Evolutionary conservation across 176 grass and related monocot genomes (phyloP).

Genomic region (Aegilops bicornis): DNA sequence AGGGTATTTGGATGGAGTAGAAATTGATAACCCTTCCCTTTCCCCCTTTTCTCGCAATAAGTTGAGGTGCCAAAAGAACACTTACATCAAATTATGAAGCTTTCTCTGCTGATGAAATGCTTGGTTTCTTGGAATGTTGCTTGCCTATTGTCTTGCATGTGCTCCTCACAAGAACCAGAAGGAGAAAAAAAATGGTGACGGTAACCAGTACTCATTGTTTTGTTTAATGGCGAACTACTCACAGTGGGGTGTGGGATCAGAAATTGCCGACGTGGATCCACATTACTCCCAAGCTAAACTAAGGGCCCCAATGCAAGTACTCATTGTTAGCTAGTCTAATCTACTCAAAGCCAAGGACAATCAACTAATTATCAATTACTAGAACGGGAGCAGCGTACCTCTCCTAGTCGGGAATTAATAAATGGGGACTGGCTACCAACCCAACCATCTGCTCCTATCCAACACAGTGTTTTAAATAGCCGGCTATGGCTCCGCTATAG

Average conservation of each 20-base stretch:
- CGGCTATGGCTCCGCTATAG: no score
- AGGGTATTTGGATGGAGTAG: not conserved
- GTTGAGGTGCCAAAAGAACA: no score
- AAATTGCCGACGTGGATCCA: not conserved
- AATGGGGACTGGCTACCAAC: slow-evolving; percentile 51
- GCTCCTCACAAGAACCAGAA: not conserved
- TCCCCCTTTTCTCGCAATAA: no score
- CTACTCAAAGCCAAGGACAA: no score
- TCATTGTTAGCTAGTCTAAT: no score
- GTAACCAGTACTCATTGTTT: no score
- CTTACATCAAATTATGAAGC: not conserved
- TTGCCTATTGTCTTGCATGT: not conserved
- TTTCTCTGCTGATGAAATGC: not conserved
- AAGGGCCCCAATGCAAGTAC: no score
- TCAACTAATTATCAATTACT: not conserved
- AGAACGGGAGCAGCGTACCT: not conserved
- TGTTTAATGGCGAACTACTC: not conserved
- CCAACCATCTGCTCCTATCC: not conserved
- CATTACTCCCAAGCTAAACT: not conserved
- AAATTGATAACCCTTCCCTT: not conserved
- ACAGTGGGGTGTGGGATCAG: not conserved
- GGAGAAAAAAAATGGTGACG: no score
- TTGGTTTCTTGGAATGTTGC: not conserved
- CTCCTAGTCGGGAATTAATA: slow-evolving; percentile 2
- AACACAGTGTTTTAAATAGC: no score